Evolutionary conservation across 352 stramenopile species (phyloP), one percentile per base, ranked within the genome.

Genomic region (Phytophthora agathidicida): DNA sequence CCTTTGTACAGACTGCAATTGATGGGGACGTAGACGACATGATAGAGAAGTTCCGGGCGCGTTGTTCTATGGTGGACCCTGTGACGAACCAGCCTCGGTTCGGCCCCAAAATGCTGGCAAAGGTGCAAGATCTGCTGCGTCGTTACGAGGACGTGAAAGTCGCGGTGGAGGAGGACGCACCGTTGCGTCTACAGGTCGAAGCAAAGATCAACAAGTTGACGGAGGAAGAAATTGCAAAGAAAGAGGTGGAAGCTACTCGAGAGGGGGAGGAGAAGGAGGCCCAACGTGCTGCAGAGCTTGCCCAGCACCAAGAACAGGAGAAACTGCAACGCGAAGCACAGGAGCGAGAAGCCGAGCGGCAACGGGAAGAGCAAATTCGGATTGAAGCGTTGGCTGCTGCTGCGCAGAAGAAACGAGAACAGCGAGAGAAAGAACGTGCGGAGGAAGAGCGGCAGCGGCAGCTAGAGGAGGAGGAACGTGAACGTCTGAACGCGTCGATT

Each of bases 81-180:
- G 65, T 93, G 38, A 91, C 86, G 37, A 80, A 84, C 28, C 63
- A 80, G 20, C 80, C 83, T 35, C 80, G 86, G 7, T 93, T 92
- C 23, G 86, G 86, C 0, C 83, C 86, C 16, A 89, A 89, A 54
- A 95, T 90, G 72, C 59, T 89, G 57, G 61, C 66, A 7, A 87
- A 80, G 52, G 86, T 93, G 7, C 54, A 75, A 28, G 68, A 72
- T 27, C 48, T 95, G 60, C 60, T 92, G 46, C 35, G 41, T 41
- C 64, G 65, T 16, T 89, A 86, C 28, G 76, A 92, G 22, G 45
- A 41, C 3, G 35, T 89, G n/a, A 60, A 72, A 31, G 35, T 60
- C 2, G 48, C 68, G 26, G n/a, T 82, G 31, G 45, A 68, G 1
- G 60, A 73, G 2, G 20, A 71, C 22, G 16, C 52, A 3, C 53